These are phyloP conservation scores for Remersonia thermophila DNA, from an alignment of 2,329 filamentous ascomycete genomes.

Conservation along the genomic window DNA sequence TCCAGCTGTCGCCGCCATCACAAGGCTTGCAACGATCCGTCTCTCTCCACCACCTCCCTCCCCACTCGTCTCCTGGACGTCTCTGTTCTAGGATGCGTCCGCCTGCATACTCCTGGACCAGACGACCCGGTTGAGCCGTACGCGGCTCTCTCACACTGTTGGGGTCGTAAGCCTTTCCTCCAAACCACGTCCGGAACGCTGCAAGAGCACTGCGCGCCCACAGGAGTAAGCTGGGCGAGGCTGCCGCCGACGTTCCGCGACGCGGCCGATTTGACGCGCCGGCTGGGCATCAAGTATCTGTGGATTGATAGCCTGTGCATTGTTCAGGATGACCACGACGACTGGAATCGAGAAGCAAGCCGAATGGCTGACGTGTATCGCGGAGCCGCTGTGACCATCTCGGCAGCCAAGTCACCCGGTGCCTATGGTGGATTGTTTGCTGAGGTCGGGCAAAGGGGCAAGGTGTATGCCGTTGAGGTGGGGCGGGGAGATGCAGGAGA, in stretches of 20 bases:
- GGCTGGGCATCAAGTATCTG: slow-evolving; percentile 13
- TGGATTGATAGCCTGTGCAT: slow-evolving; percentile 20
- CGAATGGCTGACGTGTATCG: slow-evolving; percentile 14
- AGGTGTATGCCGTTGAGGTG: not conserved
- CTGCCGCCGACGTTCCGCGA: slow-evolving; percentile 14
- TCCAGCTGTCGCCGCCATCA: slow-evolving; percentile 4
- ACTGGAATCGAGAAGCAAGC: slow-evolving; percentile 12
- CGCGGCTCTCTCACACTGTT: slow-evolving; percentile 14
- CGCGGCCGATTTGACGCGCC: slow-evolving; percentile 11
- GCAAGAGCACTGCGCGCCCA: slow-evolving; percentile 3
- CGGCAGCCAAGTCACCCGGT: slow-evolving; percentile 8
- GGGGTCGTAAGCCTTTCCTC: slow-evolving; percentile 11
- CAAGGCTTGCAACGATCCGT: slow-evolving; percentile 1
- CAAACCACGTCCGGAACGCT: slow-evolving; percentile 8
- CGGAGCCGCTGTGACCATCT: slow-evolving; percentile 5
- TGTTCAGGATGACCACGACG: slow-evolving; percentile 14
- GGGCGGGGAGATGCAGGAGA: too few species aligned
- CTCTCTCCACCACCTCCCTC: not conserved
- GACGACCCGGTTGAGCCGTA: slow-evolving; percentile 6
- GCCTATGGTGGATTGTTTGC: slow-evolving; percentile 8
- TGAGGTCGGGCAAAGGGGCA: not conserved
- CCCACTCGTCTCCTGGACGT: slow-evolving; percentile 11
- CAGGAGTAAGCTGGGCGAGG: slow-evolving; percentile 2
- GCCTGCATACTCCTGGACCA: slow-evolving; percentile 1
- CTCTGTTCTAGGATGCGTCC: not conserved